Evolutionary conservation across 1,139 yeast species (phyloP).

Genomic region (Suhomyces bokatorum): DNA sequence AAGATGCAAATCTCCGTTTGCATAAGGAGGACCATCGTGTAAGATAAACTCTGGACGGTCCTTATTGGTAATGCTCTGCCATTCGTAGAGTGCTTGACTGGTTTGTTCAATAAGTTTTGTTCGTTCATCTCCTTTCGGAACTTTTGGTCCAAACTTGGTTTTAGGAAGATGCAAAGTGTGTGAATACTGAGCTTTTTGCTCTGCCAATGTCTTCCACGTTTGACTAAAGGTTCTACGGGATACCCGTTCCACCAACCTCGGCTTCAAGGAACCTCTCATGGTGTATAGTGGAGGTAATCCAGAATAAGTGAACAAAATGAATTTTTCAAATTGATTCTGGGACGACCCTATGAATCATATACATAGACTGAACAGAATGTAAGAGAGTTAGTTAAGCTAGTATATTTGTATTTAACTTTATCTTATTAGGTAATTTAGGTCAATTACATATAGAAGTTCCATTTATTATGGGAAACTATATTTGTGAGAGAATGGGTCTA

Average conservation of each 20-base stretch:
- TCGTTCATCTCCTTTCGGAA: conserved; percentile 35
- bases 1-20: conserved; percentile 88
- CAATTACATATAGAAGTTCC: too few species aligned
- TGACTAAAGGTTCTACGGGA: not conserved
- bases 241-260: not conserved
- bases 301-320: not conserved
- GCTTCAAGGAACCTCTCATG: not conserved
- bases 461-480: too few species aligned
- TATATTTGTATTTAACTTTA: too few species aligned
- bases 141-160: conserved; percentile 43
- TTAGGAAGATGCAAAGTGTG: conserved; percentile 43
- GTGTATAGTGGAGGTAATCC: not conserved
- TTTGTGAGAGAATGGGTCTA: too few species aligned
- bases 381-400: too few species aligned
- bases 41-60: conserved; percentile 50
- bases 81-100: conserved; percentile 33
- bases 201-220: not conserved
- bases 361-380: too few species aligned
- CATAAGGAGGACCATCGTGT: conserved; percentile 99
- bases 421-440: too few species aligned
- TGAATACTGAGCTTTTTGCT: conserved; percentile 22
- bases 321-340: conserved; percentile 6
- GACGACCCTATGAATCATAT: not conserved
- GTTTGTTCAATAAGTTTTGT: conserved; percentile 28
- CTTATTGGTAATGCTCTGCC: conserved; percentile 29